Base-by-base conservation (phyloP, 2,329 filamentous ascomycete species). In the Fusarium oxysporum region DNA sequence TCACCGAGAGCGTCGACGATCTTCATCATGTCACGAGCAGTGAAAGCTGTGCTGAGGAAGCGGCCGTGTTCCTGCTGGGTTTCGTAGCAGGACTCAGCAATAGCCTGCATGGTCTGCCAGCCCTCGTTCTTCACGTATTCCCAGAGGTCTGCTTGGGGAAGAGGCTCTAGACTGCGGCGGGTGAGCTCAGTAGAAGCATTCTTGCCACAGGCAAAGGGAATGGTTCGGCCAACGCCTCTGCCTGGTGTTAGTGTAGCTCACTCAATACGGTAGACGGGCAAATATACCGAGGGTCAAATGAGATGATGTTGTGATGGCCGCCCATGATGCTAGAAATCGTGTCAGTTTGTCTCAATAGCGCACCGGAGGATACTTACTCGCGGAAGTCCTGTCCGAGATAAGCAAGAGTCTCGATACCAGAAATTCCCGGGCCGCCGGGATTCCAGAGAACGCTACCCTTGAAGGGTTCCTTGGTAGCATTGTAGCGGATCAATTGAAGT, bases 381-480 rank as follows among this genome's bases (percentile, higher is more conserved):
- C 61, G 64, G 40, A 70, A 69, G n/a, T 72, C 54, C 5, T 61
- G 58, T 10, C 69, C 72, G 23, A 60, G 54, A 13, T 45, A 45
- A 2, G 65, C 69, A 40, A 75, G 40, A 3, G 59, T 58, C 44
- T 76, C 71, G 9, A 74, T 41, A 2, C 73, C 74, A 11, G 63
- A 65, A 8, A 57, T 59, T 19, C 81, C 81, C 1, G 82, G 82
- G 0, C 82, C 82, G 10, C 82, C 82, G 41, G 82, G 82, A 62
- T 85, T 83, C 66, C 83, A 73, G 10, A 84, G 66, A 30, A 85
- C 81, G 62, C 78, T 82, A 8, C 82, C 82, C 30, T 80, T 80
- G 4, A 76, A 76, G 3, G 79, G 78, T 38, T 78, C 54, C 11
- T 76, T 74, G 5, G 74, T 57, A 4, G 82, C 81, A 2, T 78